Conservation (phyloP, 2,329 filamentous ascomycete genomes). For the Colletotrichum sp. region DNA sequence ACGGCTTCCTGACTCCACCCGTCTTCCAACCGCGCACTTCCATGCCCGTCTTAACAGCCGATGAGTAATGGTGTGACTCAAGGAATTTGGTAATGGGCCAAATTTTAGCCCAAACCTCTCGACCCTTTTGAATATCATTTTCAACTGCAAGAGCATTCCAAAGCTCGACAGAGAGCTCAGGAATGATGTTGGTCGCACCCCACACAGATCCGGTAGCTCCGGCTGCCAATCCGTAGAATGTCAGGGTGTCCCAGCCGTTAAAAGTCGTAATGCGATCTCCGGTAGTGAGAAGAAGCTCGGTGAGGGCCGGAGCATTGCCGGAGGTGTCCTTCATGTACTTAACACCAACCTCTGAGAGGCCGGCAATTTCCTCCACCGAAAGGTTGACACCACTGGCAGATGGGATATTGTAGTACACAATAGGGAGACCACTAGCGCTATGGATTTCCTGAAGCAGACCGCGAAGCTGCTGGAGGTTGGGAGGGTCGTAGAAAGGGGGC, state of each 20-base stretch:
- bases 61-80: conserved; percentile 51
- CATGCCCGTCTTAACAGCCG: conserved; percentile 54
- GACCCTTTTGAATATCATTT: conserved; percentile 44
- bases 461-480: conserved; percentile 42
- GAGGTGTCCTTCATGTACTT: conserved; percentile 58
- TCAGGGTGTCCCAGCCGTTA: conserved; percentile 59
- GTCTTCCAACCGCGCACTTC: conserved; percentile 50
- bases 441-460: conserved; percentile 46
- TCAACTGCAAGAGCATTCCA: conserved; percentile 50
- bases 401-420: conserved; percentile 58
- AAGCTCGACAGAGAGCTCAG: conserved; percentile 50
- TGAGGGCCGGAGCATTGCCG: conserved; percentile 53
- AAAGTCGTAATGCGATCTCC: conserved; percentile 47
- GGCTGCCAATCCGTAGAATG: conserved; percentile 56
- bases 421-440: conserved; percentile 42
- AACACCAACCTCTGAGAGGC: conserved; percentile 48
- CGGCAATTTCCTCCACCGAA: conserved; percentile 45
- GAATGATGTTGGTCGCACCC: conserved; percentile 56
- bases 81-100: conserved; percentile 56
- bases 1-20: conserved; percentile 54
- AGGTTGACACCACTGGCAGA: conserved; percentile 48
- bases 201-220: conserved; percentile 55
- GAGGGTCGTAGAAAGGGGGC: conserved; percentile 53
- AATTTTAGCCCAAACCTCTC: conserved; percentile 53
- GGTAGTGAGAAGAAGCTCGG: conserved; percentile 50